phyloP scores from a whole-genome alignment of 495 filamentous ascomycete species.

The Penicillium ochrochloron region DNA sequence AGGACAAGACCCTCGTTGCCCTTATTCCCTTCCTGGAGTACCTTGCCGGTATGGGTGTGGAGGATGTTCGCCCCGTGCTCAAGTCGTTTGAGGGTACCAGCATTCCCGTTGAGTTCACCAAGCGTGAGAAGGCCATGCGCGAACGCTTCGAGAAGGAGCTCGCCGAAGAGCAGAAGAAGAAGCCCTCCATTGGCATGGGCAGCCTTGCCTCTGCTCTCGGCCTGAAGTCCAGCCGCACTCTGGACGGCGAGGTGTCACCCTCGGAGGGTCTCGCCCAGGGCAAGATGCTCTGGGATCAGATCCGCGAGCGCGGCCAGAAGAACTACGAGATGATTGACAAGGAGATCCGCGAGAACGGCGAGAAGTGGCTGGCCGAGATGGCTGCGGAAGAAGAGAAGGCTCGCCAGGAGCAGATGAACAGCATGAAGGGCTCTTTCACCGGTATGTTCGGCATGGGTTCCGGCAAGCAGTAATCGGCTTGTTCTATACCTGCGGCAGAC shows the following conservation, averaged over 20 bases:
- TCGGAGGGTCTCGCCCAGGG: constrained; percentile 79
- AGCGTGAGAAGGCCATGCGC: constrained; percentile 82
- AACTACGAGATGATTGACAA: constrained; percentile 87
- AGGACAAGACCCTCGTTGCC: constrained; percentile 82
- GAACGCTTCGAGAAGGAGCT: constrained; percentile 78
- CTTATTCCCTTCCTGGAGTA: constrained; percentile 97
- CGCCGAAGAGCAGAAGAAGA: constrained; percentile 70
- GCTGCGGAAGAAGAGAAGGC: constrained; percentile 81
- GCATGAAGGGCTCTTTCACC: constrained; percentile 70
- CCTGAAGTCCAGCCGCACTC: constrained; percentile 59
- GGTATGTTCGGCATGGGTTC: constrained; percentile 55
- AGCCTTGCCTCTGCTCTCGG: constrained; percentile 73
- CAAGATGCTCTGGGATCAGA: constrained; percentile 94
- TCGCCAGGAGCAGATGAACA: constrained; percentile 87
- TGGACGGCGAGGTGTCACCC: constrained; percentile 70
- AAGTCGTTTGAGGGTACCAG: constrained; percentile 84
- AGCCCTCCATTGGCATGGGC: constrained; percentile 59
- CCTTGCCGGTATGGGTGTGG: constrained; percentile 87
- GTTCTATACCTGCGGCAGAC: neutral
- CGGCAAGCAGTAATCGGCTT: constrained; percentile 36
- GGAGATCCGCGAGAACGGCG: constrained; percentile 88
- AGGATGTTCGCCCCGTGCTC: constrained; percentile 81
- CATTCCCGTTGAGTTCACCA: constrained; percentile 87
- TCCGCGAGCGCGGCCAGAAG: constrained; percentile 86
- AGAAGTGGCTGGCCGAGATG: constrained; percentile 94